Conservation (phyloP, 345 rosid species). For the Isatis tinctoria region DNA sequence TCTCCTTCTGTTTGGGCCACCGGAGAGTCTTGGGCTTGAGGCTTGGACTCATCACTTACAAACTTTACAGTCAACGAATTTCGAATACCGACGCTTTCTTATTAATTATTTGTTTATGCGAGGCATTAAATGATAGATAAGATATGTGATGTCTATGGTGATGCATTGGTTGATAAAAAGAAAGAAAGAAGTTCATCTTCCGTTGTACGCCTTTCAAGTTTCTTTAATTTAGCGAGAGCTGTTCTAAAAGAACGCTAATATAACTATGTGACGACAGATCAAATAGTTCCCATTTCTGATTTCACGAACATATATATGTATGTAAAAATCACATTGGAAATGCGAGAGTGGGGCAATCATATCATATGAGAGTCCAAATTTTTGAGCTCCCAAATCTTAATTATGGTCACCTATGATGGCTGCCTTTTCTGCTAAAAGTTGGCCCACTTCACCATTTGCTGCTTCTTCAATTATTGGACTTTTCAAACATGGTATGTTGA, state of each 20-base stretch:
- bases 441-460: constrained; percentile 26
- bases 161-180: not conserved
- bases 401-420: constrained; percentile 33
- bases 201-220: not conserved
- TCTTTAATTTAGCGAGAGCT: not conserved
- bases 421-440: constrained; percentile 24
- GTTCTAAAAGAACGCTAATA: not conserved
- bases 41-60: too few species aligned
- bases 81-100: constrained; percentile 3
- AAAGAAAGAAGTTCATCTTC: not conserved
- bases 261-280: not conserved
- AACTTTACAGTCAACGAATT: constrained; percentile 17
- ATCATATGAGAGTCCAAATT: constrained; percentile 10
- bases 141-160: constrained; percentile 2
- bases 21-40: too few species aligned
- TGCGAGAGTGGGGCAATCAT: too few species aligned
- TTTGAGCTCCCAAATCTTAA: not conserved
- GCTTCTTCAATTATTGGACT: constrained; percentile 9
- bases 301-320: not conserved
- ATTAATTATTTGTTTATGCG: not conserved
- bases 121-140: constrained; percentile 11
- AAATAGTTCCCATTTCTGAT: not conserved
- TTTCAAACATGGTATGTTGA: not conserved
- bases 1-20: too few species aligned
- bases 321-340: too few species aligned